Evolutionary conservation across 345 rosid genomes (phyloP).

Genomic region (Adansonia digitata): DNA sequence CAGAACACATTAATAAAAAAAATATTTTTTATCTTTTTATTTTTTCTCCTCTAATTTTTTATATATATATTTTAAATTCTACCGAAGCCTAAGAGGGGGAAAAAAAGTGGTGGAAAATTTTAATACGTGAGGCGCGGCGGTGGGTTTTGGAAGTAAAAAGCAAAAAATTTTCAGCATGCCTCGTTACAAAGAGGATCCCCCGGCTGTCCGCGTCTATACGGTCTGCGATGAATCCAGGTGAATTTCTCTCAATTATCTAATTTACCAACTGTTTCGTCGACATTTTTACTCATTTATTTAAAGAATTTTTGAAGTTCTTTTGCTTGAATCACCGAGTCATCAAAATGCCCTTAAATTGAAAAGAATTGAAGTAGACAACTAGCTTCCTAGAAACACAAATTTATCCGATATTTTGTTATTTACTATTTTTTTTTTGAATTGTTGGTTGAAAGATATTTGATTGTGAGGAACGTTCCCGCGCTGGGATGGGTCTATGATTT

Average conservation of each 20-base stretch:
- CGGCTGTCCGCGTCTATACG: constrained; percentile 76
- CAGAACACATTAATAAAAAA: too few species aligned
- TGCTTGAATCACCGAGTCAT: background rate
- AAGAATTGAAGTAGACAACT: background rate
- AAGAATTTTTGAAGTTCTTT: background rate
- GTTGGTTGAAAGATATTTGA: constrained; percentile 47
- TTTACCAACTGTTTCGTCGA: background rate
- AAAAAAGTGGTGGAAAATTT: too few species aligned
- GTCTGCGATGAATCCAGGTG: constrained; percentile 86
- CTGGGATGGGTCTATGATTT: constrained; percentile 89
- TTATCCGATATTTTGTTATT: too few species aligned
- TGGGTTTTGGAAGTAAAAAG: too few species aligned
- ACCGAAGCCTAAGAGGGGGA: too few species aligned
- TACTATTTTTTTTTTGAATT: too few species aligned
- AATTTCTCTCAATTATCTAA: background rate
- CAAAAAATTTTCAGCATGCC: constrained; percentile 35
- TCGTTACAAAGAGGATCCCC: constrained; percentile 53
- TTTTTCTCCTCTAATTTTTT: too few species aligned
- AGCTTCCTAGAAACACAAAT: background rate
- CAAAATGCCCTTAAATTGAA: background rate
- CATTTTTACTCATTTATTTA: background rate
- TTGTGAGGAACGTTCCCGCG: constrained; percentile 87
- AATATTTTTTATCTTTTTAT: too few species aligned
- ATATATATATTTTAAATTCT: too few species aligned
- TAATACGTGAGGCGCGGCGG: too few species aligned